Conservation (phyloP, 2,329 filamentous ascomycete species). For the Fusarium austroafricanum region DNA sequence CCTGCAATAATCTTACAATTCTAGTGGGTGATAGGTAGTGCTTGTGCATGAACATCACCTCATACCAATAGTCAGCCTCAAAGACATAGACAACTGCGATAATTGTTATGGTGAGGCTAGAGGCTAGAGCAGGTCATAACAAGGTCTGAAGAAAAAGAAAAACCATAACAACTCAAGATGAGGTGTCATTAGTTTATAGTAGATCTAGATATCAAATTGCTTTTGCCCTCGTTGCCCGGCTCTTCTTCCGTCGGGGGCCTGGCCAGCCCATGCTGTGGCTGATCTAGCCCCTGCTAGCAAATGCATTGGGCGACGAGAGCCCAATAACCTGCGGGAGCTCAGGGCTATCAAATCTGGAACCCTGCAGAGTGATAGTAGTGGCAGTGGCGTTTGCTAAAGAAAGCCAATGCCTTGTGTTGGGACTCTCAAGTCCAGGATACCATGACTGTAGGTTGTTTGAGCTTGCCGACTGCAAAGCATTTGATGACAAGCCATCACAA, state of each 20-base stretch:
- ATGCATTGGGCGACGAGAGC: neutral
- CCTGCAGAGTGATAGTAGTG: neutral
- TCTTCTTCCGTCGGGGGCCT: neutral
- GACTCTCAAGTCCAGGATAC: slow-evolving; percentile 1
- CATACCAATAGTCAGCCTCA: neutral
- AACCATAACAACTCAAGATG: neutral
- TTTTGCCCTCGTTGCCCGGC: neutral
- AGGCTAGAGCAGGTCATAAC: neutral
- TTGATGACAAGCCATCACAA: neutral
- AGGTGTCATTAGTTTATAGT: neutral
- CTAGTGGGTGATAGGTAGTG: neutral
- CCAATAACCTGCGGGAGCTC: neutral
- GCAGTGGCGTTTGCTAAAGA: slow-evolving; percentile 1
- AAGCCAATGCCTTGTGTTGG: neutral
- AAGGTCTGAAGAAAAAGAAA: neutral
- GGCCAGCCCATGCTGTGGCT: neutral
- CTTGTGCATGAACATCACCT: too few relatives aligned
- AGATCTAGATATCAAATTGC: neutral
- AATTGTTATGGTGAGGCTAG: too few relatives aligned
- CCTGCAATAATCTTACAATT: neutral
- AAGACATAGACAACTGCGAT: neutral
- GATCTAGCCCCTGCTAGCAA: neutral
- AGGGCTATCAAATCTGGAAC: neutral
- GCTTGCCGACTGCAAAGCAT: neutral
- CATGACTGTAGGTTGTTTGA: neutral